Percentiles rank a stretch among this genome's conserved stretches.
Conservation (phyloP, 176 grass and related monocot genomes). For the Lolium perenne region DNA sequence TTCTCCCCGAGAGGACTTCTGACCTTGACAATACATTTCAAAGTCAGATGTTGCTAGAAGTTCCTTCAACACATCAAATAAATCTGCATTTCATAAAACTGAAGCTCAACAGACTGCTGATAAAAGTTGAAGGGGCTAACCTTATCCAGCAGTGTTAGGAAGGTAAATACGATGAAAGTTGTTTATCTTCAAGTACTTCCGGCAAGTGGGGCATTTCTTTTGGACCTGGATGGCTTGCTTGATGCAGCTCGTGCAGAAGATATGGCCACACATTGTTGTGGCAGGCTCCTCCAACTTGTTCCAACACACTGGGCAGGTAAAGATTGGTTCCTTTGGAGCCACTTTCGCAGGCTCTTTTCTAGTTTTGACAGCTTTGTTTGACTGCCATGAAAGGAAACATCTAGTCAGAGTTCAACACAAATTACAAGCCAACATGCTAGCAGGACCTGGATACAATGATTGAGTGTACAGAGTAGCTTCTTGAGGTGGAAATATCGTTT, state of each 20-base stretch:
- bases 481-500: constrained; percentile 6
- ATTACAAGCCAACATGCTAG: constrained; percentile 1
- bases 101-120: background rate
- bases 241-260: constrained; percentile 85
- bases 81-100: background rate
- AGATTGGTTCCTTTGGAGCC: constrained; percentile 62
- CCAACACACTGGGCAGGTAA: constrained; percentile 86
- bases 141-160: constrained; percentile 53
- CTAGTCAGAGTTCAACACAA: constrained; percentile 17
- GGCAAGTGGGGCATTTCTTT: constrained; percentile 93
- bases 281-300: constrained; percentile 70
- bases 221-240: constrained; percentile 72
- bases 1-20: constrained; percentile 14
- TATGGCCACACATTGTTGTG: constrained; percentile 87
- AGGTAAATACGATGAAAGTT: constrained; percentile 84
- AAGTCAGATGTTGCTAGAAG: background rate
- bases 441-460: constrained; percentile 12
- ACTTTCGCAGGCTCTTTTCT: constrained; percentile 44
- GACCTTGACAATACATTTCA: constrained; percentile 22
- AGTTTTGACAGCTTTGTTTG: constrained; percentile 26
- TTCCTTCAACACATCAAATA: background rate
- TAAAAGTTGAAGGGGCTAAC: constrained; percentile 24
- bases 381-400: constrained; percentile 34
- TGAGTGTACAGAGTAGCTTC: background rate
- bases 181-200: constrained; percentile 59